phyloP scores from a whole-genome alignment of 2,329 filamentous ascomycete species.

The Penicillium nordicum region DNA sequence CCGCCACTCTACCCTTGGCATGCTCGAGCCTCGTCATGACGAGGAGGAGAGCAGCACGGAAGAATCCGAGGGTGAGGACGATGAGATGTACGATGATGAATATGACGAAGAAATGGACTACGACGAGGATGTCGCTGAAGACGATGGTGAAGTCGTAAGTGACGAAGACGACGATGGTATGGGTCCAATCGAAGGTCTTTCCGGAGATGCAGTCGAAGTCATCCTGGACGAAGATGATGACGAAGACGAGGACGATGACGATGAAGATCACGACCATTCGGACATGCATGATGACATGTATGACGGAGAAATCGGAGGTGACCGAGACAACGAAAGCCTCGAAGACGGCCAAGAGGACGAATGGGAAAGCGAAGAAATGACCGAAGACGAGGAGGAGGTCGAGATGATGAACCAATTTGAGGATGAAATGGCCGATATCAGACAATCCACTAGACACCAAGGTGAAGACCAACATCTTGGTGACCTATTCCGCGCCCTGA shows the following conservation, averaged over 20 bases:
- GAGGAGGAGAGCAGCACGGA: constrained; percentile 79
- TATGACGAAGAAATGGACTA: constrained; percentile 91
- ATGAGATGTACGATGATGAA: constrained; percentile 90
- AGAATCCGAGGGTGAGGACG: constrained; percentile 66
- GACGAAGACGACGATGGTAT: constrained; percentile 84
- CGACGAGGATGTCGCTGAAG: constrained; percentile 73
- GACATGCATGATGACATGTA: constrained; percentile 57
- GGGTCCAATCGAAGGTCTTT: constrained; percentile 65
- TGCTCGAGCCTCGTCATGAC: constrained; percentile 81
- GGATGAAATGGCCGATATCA: constrained; percentile 41
- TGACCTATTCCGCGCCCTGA: constrained; percentile 46
- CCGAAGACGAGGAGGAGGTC: constrained; percentile 45
- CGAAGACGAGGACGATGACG: constrained; percentile 60
- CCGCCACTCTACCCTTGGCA: constrained; percentile 90
- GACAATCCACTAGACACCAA: constrained; percentile 39
- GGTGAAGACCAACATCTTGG: constrained; percentile 43
- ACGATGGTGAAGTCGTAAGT: constrained; percentile 83
- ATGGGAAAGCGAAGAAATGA: constrained; percentile 50
- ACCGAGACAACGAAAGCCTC: constrained; percentile 52
- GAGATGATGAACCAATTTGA: constrained; percentile 46
- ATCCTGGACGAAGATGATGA: constrained; percentile 73
- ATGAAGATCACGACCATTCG: constrained; percentile 58
- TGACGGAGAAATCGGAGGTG: constrained; percentile 54
- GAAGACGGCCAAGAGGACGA: constrained; percentile 48
- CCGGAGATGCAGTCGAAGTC: constrained; percentile 71